Evolutionary conservation across 1,284 basidiomycete genomes (phyloP), one percentile per base, ranked within the genome.

Genomic region (Cystobasidiaceae sp.): DNA sequence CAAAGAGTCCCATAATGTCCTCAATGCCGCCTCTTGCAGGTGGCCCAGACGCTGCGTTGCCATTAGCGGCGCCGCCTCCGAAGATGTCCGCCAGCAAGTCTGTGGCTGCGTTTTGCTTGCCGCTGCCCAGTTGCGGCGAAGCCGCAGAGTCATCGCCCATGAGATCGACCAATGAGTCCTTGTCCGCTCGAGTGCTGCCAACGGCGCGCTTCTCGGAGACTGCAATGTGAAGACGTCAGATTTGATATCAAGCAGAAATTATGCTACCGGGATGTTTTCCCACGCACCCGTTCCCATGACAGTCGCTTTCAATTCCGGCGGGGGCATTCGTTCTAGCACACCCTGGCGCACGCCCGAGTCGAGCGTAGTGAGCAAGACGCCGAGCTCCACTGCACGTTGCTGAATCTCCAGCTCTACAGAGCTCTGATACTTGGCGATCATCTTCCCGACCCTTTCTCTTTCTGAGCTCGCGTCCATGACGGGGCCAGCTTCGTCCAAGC

Each of bases 271-370:
- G 33, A n/a, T 6, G 7, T 7, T 46, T 11, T 19, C 27, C 23
- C 6, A 39, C 85, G 74, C 70, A 89, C 89, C 88, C 66, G 88
- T 84, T 55, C 90, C 93, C 82, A 93, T 88, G 3, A 97, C 89
- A 3, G 93, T 94, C 23, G 89, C 87, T 78, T 91, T 93, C 73
- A 98, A 80, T 77, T 98, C 94, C 2, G 96, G 96, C 4, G 92
- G 89, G 6, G 96, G 96, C 96, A 99, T 99, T 62, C 92, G 85
- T 80, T 98, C 96, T 66, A 98, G 78, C 0, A 99, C 93, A 48
- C 93, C 96, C n/a, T 84, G 83, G 63, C 86, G 83, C 33, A 93
- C 81, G 28, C 37, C 46, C 23, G 75, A 71, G 44, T 91, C 87
- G 21, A 84, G 84, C 27, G 56, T 44, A 70, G 77, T 77, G 74